Evolutionary conservation across 495 filamentous ascomycete species (phyloP).

Genomic region (Penicillium salamii): DNA sequence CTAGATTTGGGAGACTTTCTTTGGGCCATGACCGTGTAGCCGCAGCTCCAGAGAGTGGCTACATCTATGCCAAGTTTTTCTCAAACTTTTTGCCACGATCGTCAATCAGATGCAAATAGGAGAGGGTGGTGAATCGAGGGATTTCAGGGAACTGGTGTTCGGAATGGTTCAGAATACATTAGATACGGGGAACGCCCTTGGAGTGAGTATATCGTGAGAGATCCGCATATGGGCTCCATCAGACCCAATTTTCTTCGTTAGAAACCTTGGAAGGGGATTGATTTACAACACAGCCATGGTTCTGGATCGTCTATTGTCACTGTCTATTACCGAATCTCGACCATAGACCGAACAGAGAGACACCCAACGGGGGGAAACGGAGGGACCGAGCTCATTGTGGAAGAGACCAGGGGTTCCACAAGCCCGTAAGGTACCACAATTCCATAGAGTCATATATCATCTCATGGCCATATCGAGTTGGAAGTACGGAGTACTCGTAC

Average conservation of each 20-base stretch:
- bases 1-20: background rate
- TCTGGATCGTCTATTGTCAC: slow-evolving; percentile 16
- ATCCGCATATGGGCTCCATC: slow-evolving; percentile 1
- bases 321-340: background rate
- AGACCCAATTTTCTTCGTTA: background rate
- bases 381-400: slow-evolving; percentile 18
- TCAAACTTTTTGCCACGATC: slow-evolving; percentile 23
- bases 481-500: background rate
- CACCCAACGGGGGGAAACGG: background rate
- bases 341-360: slow-evolving; percentile 13
- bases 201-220: slow-evolving; percentile 13
- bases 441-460: slow-evolving; percentile 5
- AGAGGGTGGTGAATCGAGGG: slow-evolving; percentile 3
- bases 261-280: background rate
- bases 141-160: background rate
- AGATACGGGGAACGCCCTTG: background rate
- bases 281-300: slow-evolving; percentile 13
- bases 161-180: background rate
- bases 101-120: slow-evolving; percentile 23
- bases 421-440: slow-evolving; percentile 24
- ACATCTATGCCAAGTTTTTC: slow-evolving; percentile 9
- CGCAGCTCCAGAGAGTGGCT: background rate
- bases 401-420: slow-evolving; percentile 26
- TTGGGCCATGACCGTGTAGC: slow-evolving; percentile 13
- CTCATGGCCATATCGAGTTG: background rate